Percentiles rank a stretch among this genome's conserved stretches.
phyloP scores from a whole-genome alignment of 1,284 basidiomycete species.

The Marasmius sp. region DNA sequence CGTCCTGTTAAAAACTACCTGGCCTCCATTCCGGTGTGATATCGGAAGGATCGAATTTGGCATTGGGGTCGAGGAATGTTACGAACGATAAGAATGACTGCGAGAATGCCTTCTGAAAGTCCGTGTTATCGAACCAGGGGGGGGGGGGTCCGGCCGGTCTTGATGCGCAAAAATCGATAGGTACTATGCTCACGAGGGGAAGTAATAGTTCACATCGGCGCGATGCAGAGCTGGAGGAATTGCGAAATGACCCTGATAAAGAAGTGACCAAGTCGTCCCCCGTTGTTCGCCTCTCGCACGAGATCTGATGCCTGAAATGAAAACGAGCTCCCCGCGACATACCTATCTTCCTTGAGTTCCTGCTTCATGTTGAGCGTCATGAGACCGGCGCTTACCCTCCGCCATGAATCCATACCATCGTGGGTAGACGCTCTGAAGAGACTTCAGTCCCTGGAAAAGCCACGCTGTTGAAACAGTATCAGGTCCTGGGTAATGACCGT shows the following conservation, averaged over 20 bases:
- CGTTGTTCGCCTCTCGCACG: slow-evolving; percentile 25
- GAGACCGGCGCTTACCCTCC: slow-evolving; percentile 1
- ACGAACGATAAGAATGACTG: slow-evolving; percentile 38
- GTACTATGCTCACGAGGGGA: too few relatives aligned
- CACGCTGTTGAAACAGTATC: slow-evolving; percentile 21
- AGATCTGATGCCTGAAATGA: slow-evolving; percentile 11
- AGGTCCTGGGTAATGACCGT: neutral
- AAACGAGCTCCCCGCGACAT: too few relatives aligned
- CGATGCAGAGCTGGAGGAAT: too few relatives aligned
- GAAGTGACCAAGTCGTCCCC: neutral
- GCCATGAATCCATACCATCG: slow-evolving; percentile 22
- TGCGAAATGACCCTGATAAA: too few relatives aligned
- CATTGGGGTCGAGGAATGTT: slow-evolving; percentile 34
- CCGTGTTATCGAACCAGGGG: slow-evolving; percentile 29
- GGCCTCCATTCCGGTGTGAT: slow-evolving; percentile 32
- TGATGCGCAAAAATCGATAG: too few relatives aligned
- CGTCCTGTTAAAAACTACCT: slow-evolving; percentile 38
- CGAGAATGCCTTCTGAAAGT: slow-evolving; percentile 38
- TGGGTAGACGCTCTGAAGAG: slow-evolving; percentile 25
- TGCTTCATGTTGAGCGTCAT: too few relatives aligned
- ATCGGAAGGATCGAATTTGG: slow-evolving; percentile 26
- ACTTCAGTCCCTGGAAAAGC: slow-evolving; percentile 15
- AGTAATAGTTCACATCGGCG: too few relatives aligned
- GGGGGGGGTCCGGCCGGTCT: too few relatives aligned
- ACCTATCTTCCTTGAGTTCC: too few relatives aligned